phyloP scores from a whole-genome alignment of 2,329 filamentous ascomycete genomes.

The Epichloe gansuensis region DNA sequence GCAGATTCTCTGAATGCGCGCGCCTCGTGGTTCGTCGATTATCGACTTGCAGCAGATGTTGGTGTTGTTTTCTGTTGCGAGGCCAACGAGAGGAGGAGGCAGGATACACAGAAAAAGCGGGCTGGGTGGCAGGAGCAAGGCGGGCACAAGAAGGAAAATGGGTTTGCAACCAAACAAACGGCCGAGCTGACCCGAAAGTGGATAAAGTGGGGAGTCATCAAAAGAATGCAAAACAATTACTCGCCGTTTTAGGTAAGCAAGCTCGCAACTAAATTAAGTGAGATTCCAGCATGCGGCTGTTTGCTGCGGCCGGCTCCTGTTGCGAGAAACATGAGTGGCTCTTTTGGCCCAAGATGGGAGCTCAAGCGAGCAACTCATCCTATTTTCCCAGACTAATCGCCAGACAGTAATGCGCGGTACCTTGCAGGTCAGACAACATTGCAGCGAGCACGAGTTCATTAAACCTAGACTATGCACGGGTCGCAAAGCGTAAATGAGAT shows the following conservation, averaged over 20 bases:
- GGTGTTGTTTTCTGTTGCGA: slow-evolving; percentile 32
- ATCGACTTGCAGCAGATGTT: slow-evolving; percentile 22
- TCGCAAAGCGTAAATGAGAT: not conserved
- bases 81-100: slow-evolving; percentile 28
- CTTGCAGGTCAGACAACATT: not conserved
- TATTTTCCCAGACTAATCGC: not conserved
- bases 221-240: slow-evolving; percentile 7
- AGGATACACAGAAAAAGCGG: slow-evolving; percentile 14
- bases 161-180: not conserved
- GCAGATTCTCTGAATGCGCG: slow-evolving; percentile 11
- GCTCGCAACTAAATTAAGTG: slow-evolving; percentile 11
- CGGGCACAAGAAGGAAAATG: not conserved
- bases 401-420: not conserved
- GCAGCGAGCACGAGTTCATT: not conserved
- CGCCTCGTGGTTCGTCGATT: slow-evolving; percentile 17
- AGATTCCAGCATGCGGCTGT: slow-evolving; percentile 12
- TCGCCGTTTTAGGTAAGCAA: slow-evolving; percentile 16
- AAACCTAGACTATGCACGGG: not conserved
- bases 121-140: slow-evolving; percentile 5
- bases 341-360: not conserved
- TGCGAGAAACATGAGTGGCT: slow-evolving; percentile 3
- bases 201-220: not conserved
- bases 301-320: not conserved
- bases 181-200: not conserved
- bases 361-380: not conserved